Base-by-base conservation (phyloP, 805 yeast species). In the Candida parachauliodes region DNA sequence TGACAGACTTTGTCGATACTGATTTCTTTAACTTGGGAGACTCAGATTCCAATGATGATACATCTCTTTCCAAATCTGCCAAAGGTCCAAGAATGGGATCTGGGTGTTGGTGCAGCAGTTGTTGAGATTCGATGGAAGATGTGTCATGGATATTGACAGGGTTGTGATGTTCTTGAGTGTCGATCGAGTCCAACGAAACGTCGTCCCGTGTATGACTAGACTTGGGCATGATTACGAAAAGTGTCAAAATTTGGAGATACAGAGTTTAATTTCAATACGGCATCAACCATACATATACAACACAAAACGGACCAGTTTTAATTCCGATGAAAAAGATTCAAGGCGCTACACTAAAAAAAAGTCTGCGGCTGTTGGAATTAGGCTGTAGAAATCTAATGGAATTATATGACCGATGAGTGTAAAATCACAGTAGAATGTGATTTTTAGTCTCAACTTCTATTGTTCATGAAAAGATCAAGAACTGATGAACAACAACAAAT, bases 51-150 rank as follows among this genome's bases (percentile, higher is more conserved):
- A 20, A 3, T 37, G 51, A 28, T n/a, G 25, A 8, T 14, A 36
- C 18, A 40, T 43, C 16, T 39, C 46, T 9, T 43, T 36, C 39
- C 17, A 36, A 36, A 20, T 28, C 34, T 3, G 39, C 39, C 5
- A 36, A 15, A 5, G 34, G 33, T 2, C 39, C 39, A 11, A 36
- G 19, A 18, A 20, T 20, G 5, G 39, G 35, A 16, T 39, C 25
- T 5, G 36, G 36, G n/a, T 31, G 9, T n/a, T 21, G 34, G 18
- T 28, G 39, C n/a, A n/a, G n/a, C n/a, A n/a, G n/a, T n/a, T n/a
- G n/a, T n/a, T 29, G 20, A 5, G 12, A 32, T 10, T 16, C 8
- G 12, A 5, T 9, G 28, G 17, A n/a, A 2, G 30, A 11, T 9
- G 31, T 9, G 12, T 36, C 14, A 23, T 34, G 33, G 4, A 29